Evolutionary conservation across 306 rosid species (phyloP).

Genomic region (Prunus armeniaca): DNA sequence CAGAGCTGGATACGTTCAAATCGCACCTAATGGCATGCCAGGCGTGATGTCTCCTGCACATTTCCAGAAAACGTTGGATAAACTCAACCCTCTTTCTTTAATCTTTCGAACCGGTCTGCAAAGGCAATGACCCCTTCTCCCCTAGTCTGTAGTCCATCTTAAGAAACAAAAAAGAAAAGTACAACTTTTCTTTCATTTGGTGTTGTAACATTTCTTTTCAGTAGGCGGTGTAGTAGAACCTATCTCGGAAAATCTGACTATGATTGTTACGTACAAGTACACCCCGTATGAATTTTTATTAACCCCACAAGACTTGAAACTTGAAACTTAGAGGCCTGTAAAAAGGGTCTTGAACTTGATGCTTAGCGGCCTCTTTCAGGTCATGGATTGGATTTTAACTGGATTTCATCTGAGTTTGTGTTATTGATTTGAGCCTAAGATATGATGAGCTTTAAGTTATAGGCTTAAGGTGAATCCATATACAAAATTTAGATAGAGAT

Average conservation of each 20-base stretch:
- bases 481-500: no score
- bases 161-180: not conserved
- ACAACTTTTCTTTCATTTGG: not conserved
- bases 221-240: not conserved
- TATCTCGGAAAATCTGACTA: no score
- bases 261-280: no score
- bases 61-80: not conserved
- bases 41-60: not conserved
- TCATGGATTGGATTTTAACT: not conserved
- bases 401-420: not conserved
- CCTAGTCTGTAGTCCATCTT: not conserved
- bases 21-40: constrained; percentile 33
- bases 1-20: constrained; percentile 48
- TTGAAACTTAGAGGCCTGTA: no score
- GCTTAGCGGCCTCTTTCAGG: not conserved
- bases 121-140: not conserved
- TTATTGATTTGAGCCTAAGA: not conserved
- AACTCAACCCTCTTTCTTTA: not conserved
- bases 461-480: no score
- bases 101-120: not conserved
- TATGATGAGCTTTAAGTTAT: not conserved
- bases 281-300: no score
- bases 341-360: no score
- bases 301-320: no score
- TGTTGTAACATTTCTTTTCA: not conserved